Base-by-base conservation (phyloP, 495 filamentous ascomycete genomes). In the Aspergillus haitiensis region DNA sequence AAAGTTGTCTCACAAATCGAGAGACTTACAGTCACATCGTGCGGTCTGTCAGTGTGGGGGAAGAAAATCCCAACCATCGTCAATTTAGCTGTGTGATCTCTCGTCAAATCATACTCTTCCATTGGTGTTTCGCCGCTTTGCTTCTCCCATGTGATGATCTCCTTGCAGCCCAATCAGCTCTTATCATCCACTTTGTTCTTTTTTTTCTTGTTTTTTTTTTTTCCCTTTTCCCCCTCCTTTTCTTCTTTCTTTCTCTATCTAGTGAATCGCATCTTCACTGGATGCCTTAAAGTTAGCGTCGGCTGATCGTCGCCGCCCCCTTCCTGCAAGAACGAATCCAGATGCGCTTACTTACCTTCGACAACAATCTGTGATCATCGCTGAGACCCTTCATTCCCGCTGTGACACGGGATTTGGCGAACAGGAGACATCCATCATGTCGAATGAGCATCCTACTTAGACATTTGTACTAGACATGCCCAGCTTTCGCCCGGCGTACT, bases 1-100 rank as follows among this genome's bases (percentile, higher is more conserved):
- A 4, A 13, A 31, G 10, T 16, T 16, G 37, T 16, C 71, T 9
- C 44, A 21, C 44, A 15, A 31, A 51, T 51, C 48, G 48, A 31
- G 21, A 31, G 13, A 37, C 44, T 16, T 16, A 57, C 12, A 49
- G 55, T 50, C 31, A 57, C 55, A 57, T 57, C 55, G 45, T 48
- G 55, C 42, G 10, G 42, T 48, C 39, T 37, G 13, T 32, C 15
- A 6, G 13, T 6, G 16, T 47, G n/a, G 27, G 44, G 16, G n/a
- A 10, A 47, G 6, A 47, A 47, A 21, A 21, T 9, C 0, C n/a
- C 37, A 11, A 11, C n/a, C 37, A 40, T 40, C n/a, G 10, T 40
- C 37, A 11, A 4, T 40, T 40, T n/a, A 40, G 37, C 3, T 40
- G 37, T 18, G 16, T 15, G 44, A 47, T 47, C 44, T 47, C 44